Evolutionary conservation across 2,329 filamentous ascomycete species (phyloP).

Genomic region (Diaporthe sp.): DNA sequence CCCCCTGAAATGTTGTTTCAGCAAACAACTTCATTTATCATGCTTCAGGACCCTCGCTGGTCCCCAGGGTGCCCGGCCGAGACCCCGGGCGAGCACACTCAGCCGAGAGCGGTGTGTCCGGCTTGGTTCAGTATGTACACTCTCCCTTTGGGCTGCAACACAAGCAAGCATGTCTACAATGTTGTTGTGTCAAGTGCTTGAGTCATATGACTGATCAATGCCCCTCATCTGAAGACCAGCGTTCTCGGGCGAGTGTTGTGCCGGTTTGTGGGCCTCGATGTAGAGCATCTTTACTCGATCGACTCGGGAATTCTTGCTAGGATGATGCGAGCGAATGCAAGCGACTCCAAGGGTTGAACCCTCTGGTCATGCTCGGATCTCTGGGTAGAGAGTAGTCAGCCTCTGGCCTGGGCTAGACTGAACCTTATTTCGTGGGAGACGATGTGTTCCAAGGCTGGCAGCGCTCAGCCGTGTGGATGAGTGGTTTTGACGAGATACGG

Average conservation of each 20-base stretch:
- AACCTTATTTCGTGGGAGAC: background rate
- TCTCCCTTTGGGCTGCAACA: background rate
- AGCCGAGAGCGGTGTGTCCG: conserved; percentile 26
- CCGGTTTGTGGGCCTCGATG: background rate
- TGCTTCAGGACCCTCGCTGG: conserved; percentile 3
- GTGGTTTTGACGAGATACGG: background rate
- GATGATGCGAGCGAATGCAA: background rate
- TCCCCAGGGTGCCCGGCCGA: conserved; percentile 11
- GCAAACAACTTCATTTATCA: conserved; percentile 24
- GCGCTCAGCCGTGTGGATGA: background rate
- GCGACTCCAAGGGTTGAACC: conserved; percentile 7
- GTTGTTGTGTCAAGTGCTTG: background rate
- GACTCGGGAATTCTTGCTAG: background rate
- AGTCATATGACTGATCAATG: conserved; percentile 8
- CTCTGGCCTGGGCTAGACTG: background rate
- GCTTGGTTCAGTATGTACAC: background rate
- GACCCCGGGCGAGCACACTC: background rate
- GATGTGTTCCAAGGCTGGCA: background rate
- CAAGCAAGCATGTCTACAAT: conserved; percentile 4
- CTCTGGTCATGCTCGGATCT: background rate
- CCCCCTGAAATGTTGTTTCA: conserved; percentile 10
- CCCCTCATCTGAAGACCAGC: background rate
- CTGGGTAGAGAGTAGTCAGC: background rate
- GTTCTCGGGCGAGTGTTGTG: background rate
- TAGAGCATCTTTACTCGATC: background rate